Evolutionary conservation across 2,329 filamentous ascomycete species (phyloP).

Genomic region (Ceratocystis ficicola): DNA sequence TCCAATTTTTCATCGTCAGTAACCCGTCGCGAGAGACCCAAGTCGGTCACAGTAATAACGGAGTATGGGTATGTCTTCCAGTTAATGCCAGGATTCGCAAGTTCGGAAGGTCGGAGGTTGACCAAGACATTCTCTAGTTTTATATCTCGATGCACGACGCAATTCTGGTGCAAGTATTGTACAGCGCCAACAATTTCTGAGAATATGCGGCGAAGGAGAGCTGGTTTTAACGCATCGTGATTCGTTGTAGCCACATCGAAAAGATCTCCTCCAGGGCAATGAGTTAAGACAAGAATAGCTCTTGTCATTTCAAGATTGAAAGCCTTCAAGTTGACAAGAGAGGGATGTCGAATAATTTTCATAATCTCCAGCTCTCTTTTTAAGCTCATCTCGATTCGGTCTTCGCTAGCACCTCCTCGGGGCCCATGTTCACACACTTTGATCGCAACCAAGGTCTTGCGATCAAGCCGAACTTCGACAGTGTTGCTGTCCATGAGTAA

Average conservation of each 20-base stretch:
- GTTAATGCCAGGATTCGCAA: slow-evolving; percentile 50
- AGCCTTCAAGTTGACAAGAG: slow-evolving; percentile 78
- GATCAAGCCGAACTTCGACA: slow-evolving; percentile 34
- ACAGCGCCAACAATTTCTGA: slow-evolving; percentile 78
- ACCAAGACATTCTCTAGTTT: slow-evolving; percentile 96
- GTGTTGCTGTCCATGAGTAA: slow-evolving; percentile 27
- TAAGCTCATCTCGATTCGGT: slow-evolving; percentile 82
- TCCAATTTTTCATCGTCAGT: slow-evolving; percentile 78
- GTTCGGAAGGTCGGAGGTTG: slow-evolving; percentile 59
- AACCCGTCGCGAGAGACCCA: slow-evolving; percentile 78
- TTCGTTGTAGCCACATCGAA: slow-evolving; percentile 80
- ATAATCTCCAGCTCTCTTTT: slow-evolving; percentile 94
- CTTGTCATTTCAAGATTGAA: slow-evolving; percentile 76
- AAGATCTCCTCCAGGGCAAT: slow-evolving; percentile 86
- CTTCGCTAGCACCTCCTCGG: slow-evolving; percentile 82
- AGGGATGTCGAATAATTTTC: slow-evolving; percentile 76
- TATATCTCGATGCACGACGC: slow-evolving; percentile 92
- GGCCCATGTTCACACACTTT: slow-evolving; percentile 95
- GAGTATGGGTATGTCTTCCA: slow-evolving; percentile 70
- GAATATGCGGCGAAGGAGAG: slow-evolving; percentile 72
- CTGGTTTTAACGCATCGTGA: slow-evolving; percentile 52
- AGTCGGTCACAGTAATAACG: slow-evolving; percentile 77
- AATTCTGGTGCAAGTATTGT: slow-evolving; percentile 68
- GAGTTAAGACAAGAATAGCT: slow-evolving; percentile 75
- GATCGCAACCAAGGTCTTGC: slow-evolving; percentile 79